A percentile compares a stretch with the other conserved stretches of the same genome.
These are phyloP conservation scores for Pseudonitzschia delicatissima DNA, from an alignment of 108 stramenopile species.

Conservation along the genomic window DNA sequence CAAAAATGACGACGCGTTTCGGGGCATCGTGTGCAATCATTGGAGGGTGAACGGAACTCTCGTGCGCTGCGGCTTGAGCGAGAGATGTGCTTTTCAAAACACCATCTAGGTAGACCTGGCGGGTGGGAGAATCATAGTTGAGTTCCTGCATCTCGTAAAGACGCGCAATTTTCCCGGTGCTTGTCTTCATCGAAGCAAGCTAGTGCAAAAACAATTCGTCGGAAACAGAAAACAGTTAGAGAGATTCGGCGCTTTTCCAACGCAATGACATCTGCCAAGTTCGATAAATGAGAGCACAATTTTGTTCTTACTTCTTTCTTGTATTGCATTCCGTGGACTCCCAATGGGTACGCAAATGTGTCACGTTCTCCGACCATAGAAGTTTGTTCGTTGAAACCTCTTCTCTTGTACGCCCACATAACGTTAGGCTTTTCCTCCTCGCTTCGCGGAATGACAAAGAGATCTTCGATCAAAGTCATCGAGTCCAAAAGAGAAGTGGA, in stretches of 20 bases:
- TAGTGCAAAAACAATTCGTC: background rate
- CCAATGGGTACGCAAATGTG: conserved; percentile 53
- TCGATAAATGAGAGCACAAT: background rate
- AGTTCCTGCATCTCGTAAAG: conserved; percentile 43
- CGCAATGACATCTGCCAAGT: background rate
- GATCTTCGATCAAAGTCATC: conserved; percentile 42
- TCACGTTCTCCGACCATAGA: conserved; percentile 40
- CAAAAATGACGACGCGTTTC: conserved; percentile 73
- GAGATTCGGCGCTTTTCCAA: background rate
- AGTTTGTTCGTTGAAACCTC: conserved; percentile 51
- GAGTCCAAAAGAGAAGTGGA: conserved; percentile 48
- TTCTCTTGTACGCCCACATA: conserved; percentile 59
- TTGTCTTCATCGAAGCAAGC: conserved; percentile 28
- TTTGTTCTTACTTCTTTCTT: conserved; percentile 35
- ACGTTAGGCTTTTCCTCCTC: conserved; percentile 20
- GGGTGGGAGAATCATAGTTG: conserved; percentile 13
- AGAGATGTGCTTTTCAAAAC: conserved; percentile 35
- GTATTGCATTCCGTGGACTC: conserved; percentile 52
- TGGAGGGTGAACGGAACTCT: conserved; percentile 85
- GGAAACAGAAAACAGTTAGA: background rate
- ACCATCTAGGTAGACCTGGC: conserved; percentile 47
- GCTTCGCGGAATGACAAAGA: conserved; percentile 50
- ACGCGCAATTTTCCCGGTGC: conserved; percentile 53
- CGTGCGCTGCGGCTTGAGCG: conserved; percentile 64
- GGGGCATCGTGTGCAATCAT: conserved; percentile 83